Evolutionary conservation across 2,329 filamentous ascomycete species (phyloP).

Genomic region (Colletotrichum tamarilloi): DNA sequence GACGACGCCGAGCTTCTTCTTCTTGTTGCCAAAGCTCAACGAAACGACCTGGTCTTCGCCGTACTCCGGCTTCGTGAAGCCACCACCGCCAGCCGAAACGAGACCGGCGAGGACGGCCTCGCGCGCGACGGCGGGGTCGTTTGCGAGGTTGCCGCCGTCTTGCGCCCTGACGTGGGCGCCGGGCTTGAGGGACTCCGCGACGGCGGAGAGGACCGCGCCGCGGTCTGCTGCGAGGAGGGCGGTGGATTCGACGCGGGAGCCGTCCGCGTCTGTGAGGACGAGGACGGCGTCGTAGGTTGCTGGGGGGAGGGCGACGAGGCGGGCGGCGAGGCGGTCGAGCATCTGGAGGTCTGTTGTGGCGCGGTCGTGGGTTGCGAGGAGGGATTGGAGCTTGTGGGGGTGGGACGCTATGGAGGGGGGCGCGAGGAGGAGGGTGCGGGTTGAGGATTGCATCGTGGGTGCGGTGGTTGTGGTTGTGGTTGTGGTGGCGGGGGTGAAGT

Average conservation of each 20-base stretch:
- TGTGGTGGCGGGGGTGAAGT: conserved; percentile 45
- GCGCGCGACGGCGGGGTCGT: conserved; percentile 64
- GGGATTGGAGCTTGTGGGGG: conserved; percentile 77
- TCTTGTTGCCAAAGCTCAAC: conserved; percentile 51
- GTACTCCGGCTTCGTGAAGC: conserved; percentile 78
- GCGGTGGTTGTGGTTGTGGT: conserved; percentile 42
- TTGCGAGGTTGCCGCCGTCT: conserved; percentile 68
- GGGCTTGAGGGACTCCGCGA: conserved; percentile 69
- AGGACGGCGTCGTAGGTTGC: conserved; percentile 87
- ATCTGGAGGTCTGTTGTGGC: conserved; percentile 90
- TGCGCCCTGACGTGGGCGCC: conserved; percentile 77
- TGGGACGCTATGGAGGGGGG: conserved; percentile 91
- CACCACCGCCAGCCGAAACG: conserved; percentile 66
- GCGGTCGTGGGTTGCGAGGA: conserved; percentile 81
- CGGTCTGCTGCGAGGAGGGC: conserved; percentile 69
- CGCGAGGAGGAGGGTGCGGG: conserved; percentile 84
- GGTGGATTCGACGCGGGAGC: conserved; percentile 70
- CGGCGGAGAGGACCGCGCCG: conserved; percentile 73
- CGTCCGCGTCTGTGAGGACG: conserved; percentile 82
- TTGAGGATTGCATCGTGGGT: conserved; percentile 41
- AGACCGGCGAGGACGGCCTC: conserved; percentile 89
- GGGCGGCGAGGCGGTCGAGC: conserved; percentile 90
- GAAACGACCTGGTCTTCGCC: conserved; percentile 68
- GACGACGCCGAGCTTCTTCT: conserved; percentile 44
- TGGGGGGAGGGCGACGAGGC: conserved; percentile 80